A percentile compares a stretch with the other conserved stretches of the same genome.
These are phyloP conservation scores for Naganishia onofrii DNA, from an alignment of 768 basidiomycete species.

Conservation along the genomic window DNA sequence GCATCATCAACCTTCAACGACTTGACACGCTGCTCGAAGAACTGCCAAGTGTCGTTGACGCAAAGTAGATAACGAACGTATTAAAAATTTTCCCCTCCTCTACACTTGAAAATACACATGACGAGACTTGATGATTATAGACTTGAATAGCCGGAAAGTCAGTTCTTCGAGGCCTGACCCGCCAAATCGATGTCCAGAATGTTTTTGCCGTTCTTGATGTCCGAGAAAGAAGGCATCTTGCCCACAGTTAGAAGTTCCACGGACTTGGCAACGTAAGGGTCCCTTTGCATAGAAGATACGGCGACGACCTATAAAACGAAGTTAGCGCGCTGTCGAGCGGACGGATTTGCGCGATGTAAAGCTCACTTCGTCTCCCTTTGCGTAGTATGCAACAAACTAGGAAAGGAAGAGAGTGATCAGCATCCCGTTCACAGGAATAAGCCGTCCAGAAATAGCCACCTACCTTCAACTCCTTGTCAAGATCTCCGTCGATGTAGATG, in stretches of 20 bases:
- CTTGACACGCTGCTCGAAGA: too few species aligned
- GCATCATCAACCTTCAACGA: too few species aligned
- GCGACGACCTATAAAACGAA: slow-evolving; percentile 44
- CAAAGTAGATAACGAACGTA: too few species aligned
- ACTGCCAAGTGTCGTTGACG: too few species aligned
- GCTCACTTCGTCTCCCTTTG: slow-evolving; percentile 60
- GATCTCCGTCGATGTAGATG: slow-evolving; percentile 70
- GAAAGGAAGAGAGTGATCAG: slow-evolving; percentile 4
- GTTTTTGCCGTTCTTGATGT: slow-evolving; percentile 69
- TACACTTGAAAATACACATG: neutral
- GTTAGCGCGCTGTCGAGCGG: neutral
- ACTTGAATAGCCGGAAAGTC: neutral
- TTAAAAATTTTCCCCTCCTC: neutral
- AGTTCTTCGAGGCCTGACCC: slow-evolving; percentile 1
- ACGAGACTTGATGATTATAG: neutral
- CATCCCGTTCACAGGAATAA: neutral
- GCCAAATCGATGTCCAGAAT: slow-evolving; percentile 42
- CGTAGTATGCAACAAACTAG: slow-evolving; percentile 78
- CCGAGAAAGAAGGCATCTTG: slow-evolving; percentile 73
- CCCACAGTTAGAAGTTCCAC: slow-evolving; percentile 74
- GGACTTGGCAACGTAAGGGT: slow-evolving; percentile 73
- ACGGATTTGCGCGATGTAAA: neutral
- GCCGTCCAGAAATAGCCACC: slow-evolving; percentile 16
- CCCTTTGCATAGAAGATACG: slow-evolving; percentile 65
- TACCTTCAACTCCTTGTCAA: slow-evolving; percentile 70